These are phyloP conservation scores for Toxicodendron radicans DNA, from an alignment of 345 rosid genomes.

Conservation along the genomic window DNA sequence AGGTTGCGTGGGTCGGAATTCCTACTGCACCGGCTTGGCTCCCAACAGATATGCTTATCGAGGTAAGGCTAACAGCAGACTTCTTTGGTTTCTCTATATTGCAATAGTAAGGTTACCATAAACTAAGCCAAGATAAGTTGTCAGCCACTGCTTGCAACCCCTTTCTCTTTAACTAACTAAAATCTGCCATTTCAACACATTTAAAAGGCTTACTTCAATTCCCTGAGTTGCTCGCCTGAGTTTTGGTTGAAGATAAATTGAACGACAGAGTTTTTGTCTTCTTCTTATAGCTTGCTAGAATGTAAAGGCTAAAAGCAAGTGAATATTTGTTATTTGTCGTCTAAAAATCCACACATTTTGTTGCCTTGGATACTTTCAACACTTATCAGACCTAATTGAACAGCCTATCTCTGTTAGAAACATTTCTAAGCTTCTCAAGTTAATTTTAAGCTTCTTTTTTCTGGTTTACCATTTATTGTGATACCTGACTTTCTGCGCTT, in stretches of 20 bases:
- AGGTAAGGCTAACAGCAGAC: constrained; percentile 38
- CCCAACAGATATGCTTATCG: constrained; percentile 89
- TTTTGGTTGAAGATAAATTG: not conserved
- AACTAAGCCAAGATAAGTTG: not conserved
- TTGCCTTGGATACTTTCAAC: too few species aligned
- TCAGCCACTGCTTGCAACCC: not conserved
- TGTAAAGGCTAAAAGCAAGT: too few species aligned
- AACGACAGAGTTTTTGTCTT: not conserved
- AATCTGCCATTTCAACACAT: not conserved
- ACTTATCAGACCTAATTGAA: too few species aligned
- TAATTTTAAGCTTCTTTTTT: not conserved
- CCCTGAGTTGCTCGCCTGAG: not conserved
- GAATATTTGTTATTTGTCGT: too few species aligned
- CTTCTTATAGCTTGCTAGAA: too few species aligned
- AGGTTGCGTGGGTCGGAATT: constrained; percentile 93
- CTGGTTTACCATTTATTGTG: too few species aligned
- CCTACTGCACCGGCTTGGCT: constrained; percentile 98
- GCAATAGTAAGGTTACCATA: not conserved
- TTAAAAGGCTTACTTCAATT: not conserved
- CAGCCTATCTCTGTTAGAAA: not conserved
- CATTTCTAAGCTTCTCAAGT: not conserved
- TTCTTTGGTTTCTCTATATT: not conserved
- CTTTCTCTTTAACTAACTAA: not conserved
- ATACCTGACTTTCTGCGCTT: not conserved
- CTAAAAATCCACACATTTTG: too few species aligned